Percentiles rank a stretch among this genome's conserved stretches.
Conservation (phyloP, 257 asterid genomes). For the Craterostigma plantagineum region DNA sequence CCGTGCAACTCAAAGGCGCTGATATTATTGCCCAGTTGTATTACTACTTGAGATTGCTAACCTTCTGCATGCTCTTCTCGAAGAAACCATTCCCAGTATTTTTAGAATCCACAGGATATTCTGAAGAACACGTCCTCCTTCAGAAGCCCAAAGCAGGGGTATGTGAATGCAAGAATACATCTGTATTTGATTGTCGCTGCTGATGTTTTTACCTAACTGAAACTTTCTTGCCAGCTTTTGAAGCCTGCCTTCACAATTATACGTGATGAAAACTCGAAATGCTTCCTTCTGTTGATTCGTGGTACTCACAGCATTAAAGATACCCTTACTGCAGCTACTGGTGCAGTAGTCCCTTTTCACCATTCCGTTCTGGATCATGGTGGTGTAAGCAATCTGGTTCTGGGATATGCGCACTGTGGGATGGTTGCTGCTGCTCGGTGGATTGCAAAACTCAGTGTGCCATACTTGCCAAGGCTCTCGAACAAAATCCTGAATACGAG, state of each 20-base stretch:
- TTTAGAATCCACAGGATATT: conserved; percentile 81
- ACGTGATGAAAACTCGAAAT: conserved; percentile 48
- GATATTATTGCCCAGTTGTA: conserved; percentile 62
- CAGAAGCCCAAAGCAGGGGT: conserved; percentile 99
- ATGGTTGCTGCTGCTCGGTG: conserved; percentile 99
- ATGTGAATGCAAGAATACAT: conserved; percentile 13
- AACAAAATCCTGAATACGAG: conserved; percentile 48
- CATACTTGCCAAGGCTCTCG: conserved; percentile 51
- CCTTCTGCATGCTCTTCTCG: conserved; percentile 96
- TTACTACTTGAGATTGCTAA: conserved; percentile 54
- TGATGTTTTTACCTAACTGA: conserved; percentile 1
- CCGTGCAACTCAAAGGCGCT: conserved; percentile 58
- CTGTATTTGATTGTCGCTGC: conserved; percentile 1
- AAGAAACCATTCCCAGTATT: conserved; percentile 71
- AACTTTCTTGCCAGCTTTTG: conserved; percentile 38
- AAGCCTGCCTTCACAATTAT: conserved; percentile 92
- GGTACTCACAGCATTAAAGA: conserved; percentile 97
- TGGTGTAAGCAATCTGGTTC: conserved; percentile 80
- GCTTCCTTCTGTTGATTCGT: conserved; percentile 65
- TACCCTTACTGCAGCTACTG: conserved; percentile 93
- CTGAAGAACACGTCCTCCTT: conserved; percentile 66
- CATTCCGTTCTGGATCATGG: conserved; percentile 77
- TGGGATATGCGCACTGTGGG: conserved; percentile 98
- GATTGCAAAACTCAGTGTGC: conserved; percentile 91
- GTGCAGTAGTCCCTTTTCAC: conserved; percentile 98